Evolutionary conservation across 192 early-diverging fungal species (phyloP).

Genomic region (Haplosporangium gracile): DNA sequence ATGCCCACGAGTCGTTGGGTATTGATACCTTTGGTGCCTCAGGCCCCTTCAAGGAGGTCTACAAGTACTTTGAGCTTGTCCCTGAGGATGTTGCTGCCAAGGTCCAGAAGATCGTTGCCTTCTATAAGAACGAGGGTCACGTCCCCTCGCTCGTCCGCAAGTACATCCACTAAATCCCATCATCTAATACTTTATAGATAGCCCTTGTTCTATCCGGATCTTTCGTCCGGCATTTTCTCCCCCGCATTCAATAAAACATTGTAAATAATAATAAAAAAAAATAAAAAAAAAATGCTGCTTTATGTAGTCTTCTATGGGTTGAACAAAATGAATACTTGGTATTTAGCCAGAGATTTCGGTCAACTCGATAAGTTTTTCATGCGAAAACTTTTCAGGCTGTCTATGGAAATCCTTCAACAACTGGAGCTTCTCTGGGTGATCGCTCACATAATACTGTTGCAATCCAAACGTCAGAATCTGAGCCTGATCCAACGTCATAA

Average conservation of each 20-base stretch:
- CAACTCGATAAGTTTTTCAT: slow-evolving; percentile 66
- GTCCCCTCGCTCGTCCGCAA: slow-evolving; percentile 61
- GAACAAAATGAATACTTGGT: background rate
- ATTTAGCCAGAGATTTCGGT: slow-evolving; percentile 59
- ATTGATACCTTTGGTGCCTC: slow-evolving; percentile 93
- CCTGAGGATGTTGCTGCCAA: slow-evolving; percentile 80
- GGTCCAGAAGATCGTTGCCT: slow-evolving; percentile 84
- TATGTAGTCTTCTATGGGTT: background rate
- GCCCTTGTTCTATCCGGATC: background rate
- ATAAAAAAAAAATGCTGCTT: too few relatives aligned
- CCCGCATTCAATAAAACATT: slow-evolving; percentile 17
- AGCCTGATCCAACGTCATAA: slow-evolving; percentile 76
- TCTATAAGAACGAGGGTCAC: slow-evolving; percentile 73
- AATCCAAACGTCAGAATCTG: slow-evolving; percentile 83
- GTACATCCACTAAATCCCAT: slow-evolving; percentile 49
- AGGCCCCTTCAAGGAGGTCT: slow-evolving; percentile 86
- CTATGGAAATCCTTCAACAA: slow-evolving; percentile 87
- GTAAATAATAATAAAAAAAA: slow-evolving; percentile 2
- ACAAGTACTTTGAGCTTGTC: slow-evolving; percentile 87
- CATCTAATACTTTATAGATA: background rate
- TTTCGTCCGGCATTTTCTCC: background rate
- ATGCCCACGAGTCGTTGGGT: slow-evolving; percentile 88
- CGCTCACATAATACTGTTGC: slow-evolving; percentile 92
- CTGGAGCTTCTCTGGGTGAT: slow-evolving; percentile 68
- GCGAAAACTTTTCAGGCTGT: slow-evolving; percentile 81